These are phyloP conservation scores for Ceratonia siliqua DNA, from an alignment of 306 rosid species.

Conservation along the genomic window DNA sequence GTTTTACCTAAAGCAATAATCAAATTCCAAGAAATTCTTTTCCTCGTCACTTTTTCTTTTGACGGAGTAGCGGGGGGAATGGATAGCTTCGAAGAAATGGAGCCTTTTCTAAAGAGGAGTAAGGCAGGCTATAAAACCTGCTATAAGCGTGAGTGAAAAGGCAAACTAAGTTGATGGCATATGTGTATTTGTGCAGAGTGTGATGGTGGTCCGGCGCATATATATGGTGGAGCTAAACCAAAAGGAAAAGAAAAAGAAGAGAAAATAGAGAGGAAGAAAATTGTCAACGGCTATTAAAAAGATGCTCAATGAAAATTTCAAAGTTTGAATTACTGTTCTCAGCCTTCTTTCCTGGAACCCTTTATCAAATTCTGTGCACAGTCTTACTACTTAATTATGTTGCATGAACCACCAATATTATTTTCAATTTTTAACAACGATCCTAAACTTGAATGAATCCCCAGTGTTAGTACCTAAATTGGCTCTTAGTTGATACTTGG, in stretches of 20 bases:
- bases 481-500: neutral
- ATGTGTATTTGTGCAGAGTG: conserved; percentile 77
- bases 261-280: conserved; percentile 39
- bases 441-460: neutral
- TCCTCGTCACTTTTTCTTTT: conserved; percentile 49
- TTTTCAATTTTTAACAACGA: neutral
- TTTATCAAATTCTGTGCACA: conserved; percentile 90
- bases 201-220: conserved; percentile 82
- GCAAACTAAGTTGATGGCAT: conserved; percentile 46
- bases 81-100: conserved; percentile 48
- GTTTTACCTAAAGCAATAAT: conserved; percentile 36
- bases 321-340: conserved; percentile 48
- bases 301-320: conserved; percentile 57
- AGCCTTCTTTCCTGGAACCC: conserved; percentile 55
- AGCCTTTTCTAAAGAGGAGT: conserved; percentile 59
- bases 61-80: conserved; percentile 28
- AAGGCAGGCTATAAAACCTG: conserved; percentile 52
- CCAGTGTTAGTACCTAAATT: neutral
- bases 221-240: conserved; percentile 47
- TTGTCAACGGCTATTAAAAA: conserved; percentile 86
- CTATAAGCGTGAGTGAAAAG: conserved; percentile 76
- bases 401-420: conserved; percentile 10
- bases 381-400: neutral
- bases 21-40: conserved; percentile 67
- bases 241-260: conserved; percentile 39